Evolutionary conservation across 1,284 basidiomycete genomes (phyloP), one percentile per base, ranked within the genome.

Genomic region (Farysia itapuensis): DNA sequence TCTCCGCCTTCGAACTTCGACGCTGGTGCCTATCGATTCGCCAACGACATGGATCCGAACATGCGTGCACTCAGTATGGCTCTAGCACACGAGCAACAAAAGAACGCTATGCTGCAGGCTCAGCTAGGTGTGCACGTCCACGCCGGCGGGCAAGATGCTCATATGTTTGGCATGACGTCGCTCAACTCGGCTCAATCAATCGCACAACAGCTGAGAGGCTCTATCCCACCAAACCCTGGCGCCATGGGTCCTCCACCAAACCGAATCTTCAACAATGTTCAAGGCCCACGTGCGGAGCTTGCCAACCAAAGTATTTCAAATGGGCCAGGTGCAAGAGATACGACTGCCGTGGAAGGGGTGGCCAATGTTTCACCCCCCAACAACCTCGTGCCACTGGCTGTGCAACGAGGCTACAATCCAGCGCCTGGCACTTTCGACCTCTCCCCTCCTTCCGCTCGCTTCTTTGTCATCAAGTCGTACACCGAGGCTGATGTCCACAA

Each of bases 401-500:
- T 48, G n/a, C 36, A 42, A 25, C 57, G 58, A 43, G 64, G 47
- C 36, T 60, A 56, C 52, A 70, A 70, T 21, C 68, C 68, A 1
- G 37, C 54, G 4, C 43, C 39, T 4, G 48, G 48, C 15, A 46
- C 47, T 8, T 67, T 70, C 18, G 57, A 57, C 25, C 43, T 60
- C 6, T 16, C 37, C 7, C 70, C 70, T 2, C 25, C 44, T 18
- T 43, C 57, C 21, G 66, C 63, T 16, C 64, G 72, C 33, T 71
- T 59, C 49, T 74, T 75, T 43, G 72, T 75, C 25, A 75, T 75
- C 67, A 75, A 75, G 38, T 70, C 66, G 21, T 75, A 73, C 36
- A 75, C 70, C 19, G 72, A 75, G 25, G 71, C 70, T 20, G 74
- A 76, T 32, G 70, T 76, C 18, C 63, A 72, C 44, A 67, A 65